Evolutionary conservation across 768 basidiomycete genomes (phyloP).

Genomic region (Lanmaoa rubissima): DNA sequence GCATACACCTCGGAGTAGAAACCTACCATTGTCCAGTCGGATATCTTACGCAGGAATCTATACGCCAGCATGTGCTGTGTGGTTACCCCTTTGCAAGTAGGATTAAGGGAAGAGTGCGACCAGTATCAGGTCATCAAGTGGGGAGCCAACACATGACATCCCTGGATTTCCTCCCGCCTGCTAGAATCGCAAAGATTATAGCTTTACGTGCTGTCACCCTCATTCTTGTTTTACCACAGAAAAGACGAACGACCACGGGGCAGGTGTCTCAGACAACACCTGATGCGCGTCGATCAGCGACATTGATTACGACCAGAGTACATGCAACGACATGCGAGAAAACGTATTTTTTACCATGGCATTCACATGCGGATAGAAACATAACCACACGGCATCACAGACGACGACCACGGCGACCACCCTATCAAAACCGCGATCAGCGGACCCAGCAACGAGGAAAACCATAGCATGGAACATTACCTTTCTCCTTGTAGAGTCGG

Average conservation of each 20-base stretch:
- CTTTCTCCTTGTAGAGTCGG: constrained; percentile 97
- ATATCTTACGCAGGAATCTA: too few relatives aligned
- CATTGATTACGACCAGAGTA: constrained; percentile 42
- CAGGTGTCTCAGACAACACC: constrained; percentile 54
- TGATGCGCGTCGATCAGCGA: constrained; percentile 90
- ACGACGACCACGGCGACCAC: constrained; percentile 99
- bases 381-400: constrained; percentile 45
- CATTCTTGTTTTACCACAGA: neutral
- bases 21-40: constrained; percentile 33
- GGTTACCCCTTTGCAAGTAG: too few relatives aligned
- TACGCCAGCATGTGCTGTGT: too few relatives aligned
- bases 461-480: constrained; percentile 38
- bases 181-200: neutral
- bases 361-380: constrained; percentile 11
- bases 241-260: constrained; percentile 67
- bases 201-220: neutral
- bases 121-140: neutral
- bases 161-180: neutral
- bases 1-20: constrained; percentile 65
- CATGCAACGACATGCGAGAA: constrained; percentile 31
- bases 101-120: neutral
- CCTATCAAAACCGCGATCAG: constrained; percentile 43
- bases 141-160: neutral
- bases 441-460: neutral
- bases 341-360: constrained; percentile 17